Evolutionary conservation across 805 yeast genomes (phyloP).

Genomic region (Candida bentonensis): DNA sequence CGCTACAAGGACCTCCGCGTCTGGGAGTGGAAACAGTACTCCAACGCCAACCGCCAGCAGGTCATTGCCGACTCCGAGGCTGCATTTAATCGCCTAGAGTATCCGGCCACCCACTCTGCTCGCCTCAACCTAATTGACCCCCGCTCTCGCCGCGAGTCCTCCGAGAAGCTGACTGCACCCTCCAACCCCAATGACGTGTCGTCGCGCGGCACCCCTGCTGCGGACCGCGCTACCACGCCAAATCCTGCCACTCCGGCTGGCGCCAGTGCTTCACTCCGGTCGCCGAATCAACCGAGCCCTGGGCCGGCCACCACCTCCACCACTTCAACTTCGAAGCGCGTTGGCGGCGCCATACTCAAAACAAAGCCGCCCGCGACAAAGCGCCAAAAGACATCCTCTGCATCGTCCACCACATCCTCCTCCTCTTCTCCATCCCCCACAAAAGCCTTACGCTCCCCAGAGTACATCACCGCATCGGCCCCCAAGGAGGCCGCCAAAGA

Average conservation of each 20-base stretch:
- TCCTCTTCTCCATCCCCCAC: conserved; percentile 5
- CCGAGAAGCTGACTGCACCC: neutral
- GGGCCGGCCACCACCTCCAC: neutral
- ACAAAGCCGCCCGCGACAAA: conserved; percentile 10
- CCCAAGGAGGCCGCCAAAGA: neutral
- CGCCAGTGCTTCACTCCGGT: neutral
- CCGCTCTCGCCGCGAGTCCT: conserved; percentile 6
- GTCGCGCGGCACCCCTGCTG: conserved; percentile 5
- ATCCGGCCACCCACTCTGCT: conserved; percentile 16
- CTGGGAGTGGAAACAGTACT: conserved; percentile 25
- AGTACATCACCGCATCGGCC: neutral
- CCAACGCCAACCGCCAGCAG: conserved; percentile 18
- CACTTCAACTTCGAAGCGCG: conserved; percentile 3
- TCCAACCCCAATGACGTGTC: neutral
- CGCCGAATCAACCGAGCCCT: neutral
- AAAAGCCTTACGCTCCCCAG: conserved; percentile 5
- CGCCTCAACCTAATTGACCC: conserved; percentile 19
- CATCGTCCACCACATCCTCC: conserved; percentile 6
- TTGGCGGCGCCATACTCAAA: conserved; percentile 18
- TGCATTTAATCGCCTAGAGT: conserved; percentile 18
- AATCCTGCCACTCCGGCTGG: neutral
- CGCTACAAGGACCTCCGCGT: conserved; percentile 20
- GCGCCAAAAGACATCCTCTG: conserved; percentile 3
- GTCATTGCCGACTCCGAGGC: conserved; percentile 17
- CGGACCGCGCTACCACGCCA: conserved; percentile 1